Evolutionary conservation across 139 green algal genomes (phyloP).

Genomic region (Nannochloris sp.): DNA sequence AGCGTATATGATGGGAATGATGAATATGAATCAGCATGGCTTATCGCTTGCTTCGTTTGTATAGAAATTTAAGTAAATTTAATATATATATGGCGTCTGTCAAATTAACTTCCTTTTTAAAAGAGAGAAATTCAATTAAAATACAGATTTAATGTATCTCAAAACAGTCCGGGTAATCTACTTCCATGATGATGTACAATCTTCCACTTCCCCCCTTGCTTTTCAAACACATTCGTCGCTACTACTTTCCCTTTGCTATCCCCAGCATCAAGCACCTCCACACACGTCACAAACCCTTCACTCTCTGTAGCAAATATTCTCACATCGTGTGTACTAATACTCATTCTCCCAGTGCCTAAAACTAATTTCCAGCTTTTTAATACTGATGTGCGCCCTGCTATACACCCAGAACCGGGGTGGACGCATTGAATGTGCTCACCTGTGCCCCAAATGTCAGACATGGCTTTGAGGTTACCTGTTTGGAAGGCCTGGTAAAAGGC

Average conservation of each 20-base stretch:
- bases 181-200: conserved; percentile 73
- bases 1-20: too few relatives aligned
- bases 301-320: conserved; percentile 43
- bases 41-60: too few relatives aligned
- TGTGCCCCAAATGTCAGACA: conserved; percentile 62
- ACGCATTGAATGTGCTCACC: conserved; percentile 80
- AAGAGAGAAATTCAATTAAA: too few relatives aligned
- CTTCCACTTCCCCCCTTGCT: conserved; percentile 63
- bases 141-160: too few relatives aligned
- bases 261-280: conserved; percentile 65
- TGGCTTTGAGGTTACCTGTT: conserved; percentile 49
- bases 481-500: conserved; percentile 75
- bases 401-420: conserved; percentile 58
- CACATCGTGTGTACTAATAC: conserved; percentile 67
- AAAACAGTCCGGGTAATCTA: too few relatives aligned
- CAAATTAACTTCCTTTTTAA: too few relatives aligned
- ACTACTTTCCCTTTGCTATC: conserved; percentile 51
- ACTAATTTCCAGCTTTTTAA: conserved; percentile 73
- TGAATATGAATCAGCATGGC: too few relatives aligned
- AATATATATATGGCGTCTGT: too few relatives aligned
- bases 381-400: conserved; percentile 60
- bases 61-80: too few relatives aligned
- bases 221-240: conserved; percentile 85
- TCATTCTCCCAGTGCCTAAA: conserved; percentile 43
- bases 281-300: conserved; percentile 63